These are phyloP conservation scores for Oryza rufipogon DNA, from an alignment of 176 grass and related monocot species.

Conservation along the genomic window DNA sequence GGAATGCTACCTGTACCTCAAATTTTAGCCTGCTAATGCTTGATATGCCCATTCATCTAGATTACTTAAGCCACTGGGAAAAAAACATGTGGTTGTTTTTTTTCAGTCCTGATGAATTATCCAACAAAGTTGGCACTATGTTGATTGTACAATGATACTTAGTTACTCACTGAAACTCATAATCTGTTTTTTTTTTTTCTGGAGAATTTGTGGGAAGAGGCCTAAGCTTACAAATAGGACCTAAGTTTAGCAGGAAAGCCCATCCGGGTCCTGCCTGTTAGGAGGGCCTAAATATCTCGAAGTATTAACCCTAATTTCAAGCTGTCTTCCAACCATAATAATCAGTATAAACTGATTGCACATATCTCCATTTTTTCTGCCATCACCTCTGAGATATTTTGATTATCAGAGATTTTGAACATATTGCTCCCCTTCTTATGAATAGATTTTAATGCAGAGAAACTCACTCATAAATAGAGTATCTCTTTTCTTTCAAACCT, in stretches of 20 bases:
- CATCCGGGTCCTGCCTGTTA: neutral
- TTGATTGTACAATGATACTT: neutral
- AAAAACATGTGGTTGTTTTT: neutral
- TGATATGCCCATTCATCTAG: neutral
- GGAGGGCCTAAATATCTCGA: neutral
- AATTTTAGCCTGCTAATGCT: neutral
- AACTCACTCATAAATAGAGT: neutral
- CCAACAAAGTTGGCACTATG: neutral
- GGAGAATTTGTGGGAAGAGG: constrained; percentile 3
- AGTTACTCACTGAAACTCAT: neutral
- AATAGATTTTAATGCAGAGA: neutral
- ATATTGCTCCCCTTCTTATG: neutral
- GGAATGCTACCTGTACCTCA: neutral
- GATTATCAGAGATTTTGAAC: neutral
- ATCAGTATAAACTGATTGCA: neutral
- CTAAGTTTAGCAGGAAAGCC: neutral
- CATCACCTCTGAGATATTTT: neutral
- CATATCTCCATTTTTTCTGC: neutral
- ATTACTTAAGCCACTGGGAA: neutral
- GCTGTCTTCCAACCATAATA: neutral
- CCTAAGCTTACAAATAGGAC: neutral
- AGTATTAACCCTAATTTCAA: neutral
- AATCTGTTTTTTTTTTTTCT: neutral
- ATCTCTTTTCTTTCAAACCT: neutral
- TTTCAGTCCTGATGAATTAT: neutral